Base-by-base conservation (phyloP, 2,329 filamentous ascomycete genomes). In the Scortechinia acanthostroma region DNA sequence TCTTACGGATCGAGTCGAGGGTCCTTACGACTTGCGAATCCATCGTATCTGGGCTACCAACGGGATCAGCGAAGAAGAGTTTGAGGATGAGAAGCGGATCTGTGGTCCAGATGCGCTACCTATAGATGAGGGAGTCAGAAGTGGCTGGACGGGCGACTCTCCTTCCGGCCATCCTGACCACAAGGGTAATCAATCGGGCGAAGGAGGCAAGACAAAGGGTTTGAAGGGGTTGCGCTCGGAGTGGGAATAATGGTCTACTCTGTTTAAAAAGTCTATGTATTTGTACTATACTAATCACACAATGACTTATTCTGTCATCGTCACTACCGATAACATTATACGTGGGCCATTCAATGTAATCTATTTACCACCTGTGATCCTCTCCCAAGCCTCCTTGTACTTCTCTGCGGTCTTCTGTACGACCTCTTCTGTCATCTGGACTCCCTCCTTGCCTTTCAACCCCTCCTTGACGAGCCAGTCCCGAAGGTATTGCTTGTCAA, bases 401-500 rank as follows among this genome's bases (percentile, higher is more conserved):
- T 86, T 87, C 46, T 70, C 74, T 25, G 73, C 73, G 2, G 89
- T 95, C 57, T 79, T 76, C 52, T 68, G 58, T 16, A 82, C 78
- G 46, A 95, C 73, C 44, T 91, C 82, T 3, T 80, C 74, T 0
- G 86, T 83, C 70, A 95, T 83, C 45, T 65, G 67, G 15, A 93
- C 84, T 2, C 77, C 83, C 21, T 83, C 71, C 64, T 86, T 86
- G 1, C 84, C 86, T 68, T 90, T 89, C 47, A 94, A 62, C 1
- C 86, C 86, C 47, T 85, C 71, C 42, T 61, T 65, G 2, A 81
- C 84, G 55, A 96, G 63, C 87, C 89, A 96, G 65, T 96, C 83
- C 25, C 91, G 73, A 52, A 95, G 62, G 56, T 76, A 83, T 67
- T 91, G 86, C 73, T 96, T 96, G 61, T 96, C 91, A 53, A 91